Conservation (phyloP, 768 basidiomycete genomes). For the Lentinula lateritia region DNA sequence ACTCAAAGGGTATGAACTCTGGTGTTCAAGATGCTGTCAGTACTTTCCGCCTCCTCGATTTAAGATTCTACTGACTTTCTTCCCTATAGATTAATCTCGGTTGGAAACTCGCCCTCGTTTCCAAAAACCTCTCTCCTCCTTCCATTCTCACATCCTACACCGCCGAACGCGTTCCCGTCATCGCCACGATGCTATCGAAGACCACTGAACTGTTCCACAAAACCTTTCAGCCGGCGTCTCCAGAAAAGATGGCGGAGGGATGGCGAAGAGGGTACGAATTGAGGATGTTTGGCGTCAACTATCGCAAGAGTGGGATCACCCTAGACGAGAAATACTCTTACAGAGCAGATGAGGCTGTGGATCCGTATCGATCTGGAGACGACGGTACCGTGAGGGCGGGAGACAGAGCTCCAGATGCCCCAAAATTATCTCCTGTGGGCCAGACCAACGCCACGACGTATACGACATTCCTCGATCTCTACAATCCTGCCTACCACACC, state of each 20-base stretch:
- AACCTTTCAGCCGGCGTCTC: background rate
- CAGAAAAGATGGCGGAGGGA: constrained; percentile 1
- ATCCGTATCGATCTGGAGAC: constrained; percentile 17
- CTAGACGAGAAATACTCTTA: constrained; percentile 14
- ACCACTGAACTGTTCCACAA: constrained; percentile 14
- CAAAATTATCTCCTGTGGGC: constrained; percentile 21
- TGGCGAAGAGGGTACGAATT: constrained; percentile 12
- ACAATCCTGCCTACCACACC: constrained; percentile 30
- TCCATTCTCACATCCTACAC: constrained; percentile 19
- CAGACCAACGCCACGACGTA: constrained; percentile 11
- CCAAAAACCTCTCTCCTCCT: constrained; percentile 14
- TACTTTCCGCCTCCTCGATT: background rate
- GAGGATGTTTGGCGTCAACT: constrained; percentile 21
- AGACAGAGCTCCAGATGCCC: constrained; percentile 40
- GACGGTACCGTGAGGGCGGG: constrained; percentile 30
- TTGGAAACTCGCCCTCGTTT: constrained; percentile 25
- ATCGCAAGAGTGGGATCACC: constrained; percentile 18
- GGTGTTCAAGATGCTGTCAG: constrained; percentile 21
- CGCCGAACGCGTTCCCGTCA: constrained; percentile 23
- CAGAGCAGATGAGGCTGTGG: background rate
- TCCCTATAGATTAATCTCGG: constrained; percentile 20
- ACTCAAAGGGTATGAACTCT: constrained; percentile 17
- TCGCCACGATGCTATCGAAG: constrained; percentile 22
- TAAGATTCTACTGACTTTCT: background rate
- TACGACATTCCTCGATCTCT: constrained; percentile 28